A percentile compares a stretch with the other conserved stretches of the same genome.
These are phyloP conservation scores for Apophysomyces variabilis DNA, from an alignment of 371 early-diverging fungal genomes.

Conservation along the genomic window DNA sequence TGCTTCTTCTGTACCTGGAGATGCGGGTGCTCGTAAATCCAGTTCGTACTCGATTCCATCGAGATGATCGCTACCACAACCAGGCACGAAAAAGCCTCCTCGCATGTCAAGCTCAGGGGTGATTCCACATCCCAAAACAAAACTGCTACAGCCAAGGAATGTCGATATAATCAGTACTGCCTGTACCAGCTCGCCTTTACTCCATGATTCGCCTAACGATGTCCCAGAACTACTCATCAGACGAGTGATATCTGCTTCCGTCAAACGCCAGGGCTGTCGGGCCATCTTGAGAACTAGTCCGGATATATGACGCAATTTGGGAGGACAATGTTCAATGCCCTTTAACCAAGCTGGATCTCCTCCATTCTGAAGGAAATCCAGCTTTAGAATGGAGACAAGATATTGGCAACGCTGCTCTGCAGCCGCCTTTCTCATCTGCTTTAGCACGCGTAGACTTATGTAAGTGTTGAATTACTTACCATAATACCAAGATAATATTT, in stretches of 20 bases:
- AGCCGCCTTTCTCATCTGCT: constrained; percentile 43
- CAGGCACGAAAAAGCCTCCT: constrained; percentile 49
- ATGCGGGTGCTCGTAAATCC: constrained; percentile 26
- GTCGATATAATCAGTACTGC: constrained; percentile 62
- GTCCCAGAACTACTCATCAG: constrained; percentile 43
- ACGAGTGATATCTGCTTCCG: constrained; percentile 44
- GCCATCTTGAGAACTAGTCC: constrained; percentile 55
- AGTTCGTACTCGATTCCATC: constrained; percentile 48
- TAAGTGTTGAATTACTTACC: constrained; percentile 36
- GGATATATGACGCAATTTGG: constrained; percentile 60
- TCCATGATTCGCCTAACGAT: constrained; percentile 54
- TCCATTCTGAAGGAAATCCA: constrained; percentile 62
- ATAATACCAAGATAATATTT: constrained; percentile 64
- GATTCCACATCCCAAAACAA: constrained; percentile 67
- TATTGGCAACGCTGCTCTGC: constrained; percentile 69
- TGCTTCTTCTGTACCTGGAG: constrained; percentile 17
- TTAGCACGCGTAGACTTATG: not conserved
- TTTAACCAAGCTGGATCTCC: constrained; percentile 68
- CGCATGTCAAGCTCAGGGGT: constrained; percentile 70
- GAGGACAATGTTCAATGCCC: constrained; percentile 55
- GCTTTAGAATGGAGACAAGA: constrained; percentile 55
- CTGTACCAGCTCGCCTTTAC: constrained; percentile 65
- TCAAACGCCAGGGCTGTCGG: constrained; percentile 67
- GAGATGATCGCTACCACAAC: constrained; percentile 9
- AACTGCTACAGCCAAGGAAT: constrained; percentile 62